phyloP scores from a whole-genome alignment of 768 basidiomycete genomes.

The Clavulina sp. region DNA sequence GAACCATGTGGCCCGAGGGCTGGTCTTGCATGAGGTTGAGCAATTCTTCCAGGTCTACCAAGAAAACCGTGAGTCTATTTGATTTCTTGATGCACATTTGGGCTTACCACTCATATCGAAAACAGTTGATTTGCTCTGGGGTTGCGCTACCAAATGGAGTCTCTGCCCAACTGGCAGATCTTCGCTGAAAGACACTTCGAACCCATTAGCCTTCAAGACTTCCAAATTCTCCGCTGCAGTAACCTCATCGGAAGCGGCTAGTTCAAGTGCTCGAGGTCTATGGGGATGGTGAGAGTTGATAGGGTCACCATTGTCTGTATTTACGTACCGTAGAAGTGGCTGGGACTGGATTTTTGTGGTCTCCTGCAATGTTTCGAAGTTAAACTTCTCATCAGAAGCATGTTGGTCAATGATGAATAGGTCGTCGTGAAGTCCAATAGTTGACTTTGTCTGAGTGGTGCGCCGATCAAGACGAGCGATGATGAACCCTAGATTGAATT shows the following conservation, averaged over 20 bases:
- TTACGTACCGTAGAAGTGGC: conserved; percentile 53
- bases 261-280: conserved; percentile 60
- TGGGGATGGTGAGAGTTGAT: conserved; percentile 1
- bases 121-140: conserved; percentile 77
- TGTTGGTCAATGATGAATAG: conserved; percentile 96
- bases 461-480: conserved; percentile 45
- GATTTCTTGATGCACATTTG: not conserved
- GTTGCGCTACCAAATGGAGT: conserved; percentile 61
- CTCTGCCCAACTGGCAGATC: conserved; percentile 26
- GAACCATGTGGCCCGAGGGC: conserved; percentile 64
- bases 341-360: conserved; percentile 85
- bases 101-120: conserved; percentile 71
- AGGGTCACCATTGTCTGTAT: not conserved
- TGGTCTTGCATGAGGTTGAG: conserved; percentile 69
- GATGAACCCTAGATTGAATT: conserved; percentile 95
- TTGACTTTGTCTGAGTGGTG: conserved; percentile 8
- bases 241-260: conserved; percentile 82
- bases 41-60: conserved; percentile 77
- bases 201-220: conserved; percentile 74
- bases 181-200: conserved; percentile 52
- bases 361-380: conserved; percentile 84
- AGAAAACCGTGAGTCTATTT: not conserved
- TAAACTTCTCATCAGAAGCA: conserved; percentile 96
- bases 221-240: conserved; percentile 74
- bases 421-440: conserved; percentile 41